Percentiles rank a stretch among this genome's conserved stretches.
These are phyloP conservation scores for Phytophthora europaea DNA, from an alignment of 352 stramenopile genomes.

Conservation along the genomic window DNA sequence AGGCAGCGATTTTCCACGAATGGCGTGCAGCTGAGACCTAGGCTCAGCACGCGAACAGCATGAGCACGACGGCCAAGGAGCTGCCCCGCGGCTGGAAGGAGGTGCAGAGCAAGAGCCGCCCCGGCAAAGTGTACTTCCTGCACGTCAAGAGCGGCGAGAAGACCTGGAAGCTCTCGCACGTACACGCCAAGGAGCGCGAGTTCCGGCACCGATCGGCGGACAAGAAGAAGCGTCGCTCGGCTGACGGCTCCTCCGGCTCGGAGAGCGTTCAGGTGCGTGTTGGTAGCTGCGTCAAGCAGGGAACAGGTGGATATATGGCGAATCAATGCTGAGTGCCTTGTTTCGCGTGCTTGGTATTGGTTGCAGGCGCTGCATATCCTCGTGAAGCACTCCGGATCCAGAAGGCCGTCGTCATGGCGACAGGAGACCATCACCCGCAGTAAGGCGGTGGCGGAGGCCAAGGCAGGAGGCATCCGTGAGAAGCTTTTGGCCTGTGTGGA, in stretches of 20 bases:
- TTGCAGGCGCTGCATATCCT: slow-evolving; percentile 85
- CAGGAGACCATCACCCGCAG: slow-evolving; percentile 90
- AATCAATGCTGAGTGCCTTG: not conserved
- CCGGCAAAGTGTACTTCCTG: slow-evolving; percentile 87
- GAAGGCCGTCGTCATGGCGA: slow-evolving; percentile 88
- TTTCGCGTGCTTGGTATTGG: not conserved
- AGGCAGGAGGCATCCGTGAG: slow-evolving; percentile 83
- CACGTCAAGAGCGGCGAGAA: slow-evolving; percentile 89
- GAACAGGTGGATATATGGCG: not conserved
- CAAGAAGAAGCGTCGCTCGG: slow-evolving; percentile 36
- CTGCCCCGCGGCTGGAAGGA: slow-evolving; percentile 88
- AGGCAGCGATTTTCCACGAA: slow-evolving; percentile 4
- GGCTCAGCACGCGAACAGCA: slow-evolving; percentile 13
- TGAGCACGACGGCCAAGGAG: slow-evolving; percentile 63
- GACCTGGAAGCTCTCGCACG: slow-evolving; percentile 89
- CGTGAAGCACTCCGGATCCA: slow-evolving; percentile 88
- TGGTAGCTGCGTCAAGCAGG: not conserved
- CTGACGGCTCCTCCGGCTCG: slow-evolving; percentile 22
- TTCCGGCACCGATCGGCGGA: slow-evolving; percentile 61
- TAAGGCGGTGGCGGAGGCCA: slow-evolving; percentile 86
- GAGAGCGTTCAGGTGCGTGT: slow-evolving; percentile 63
- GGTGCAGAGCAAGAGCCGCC: slow-evolving; percentile 90
- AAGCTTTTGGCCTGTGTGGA: slow-evolving; percentile 81
- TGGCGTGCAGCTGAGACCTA: slow-evolving; percentile 1
- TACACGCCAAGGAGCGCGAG: slow-evolving; percentile 86